Evolutionary conservation across 345 rosid species (phyloP).

Genomic region (thale cress (Arabidopsis thaliana)): TAIR10.1 NC_003076.8:1848501-1849000

Average conservation of each 20-base stretch:
- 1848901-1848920: conserved; percentile 26
- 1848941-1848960: conserved; percentile 64
- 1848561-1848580: conserved; percentile 87
- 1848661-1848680: conserved; percentile 10
- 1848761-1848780: conserved; percentile 60
- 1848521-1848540: conserved; percentile 17
- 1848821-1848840: conserved; percentile 89
- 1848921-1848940: conserved; percentile 73
- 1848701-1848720: neutral
- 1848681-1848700: conserved; percentile 25
- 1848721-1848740: conserved; percentile 24
- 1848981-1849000: conserved; percentile 97
- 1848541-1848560: conserved; percentile 39
- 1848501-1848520: neutral
- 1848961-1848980: conserved; percentile 72
- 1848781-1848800: conserved; percentile 84
- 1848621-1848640: conserved; percentile 97
- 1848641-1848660: conserved; percentile 99
- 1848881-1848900: conserved; percentile 9
- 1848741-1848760: conserved; percentile 21
- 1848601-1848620: conserved; percentile 98
- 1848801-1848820: conserved; percentile 93
- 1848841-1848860: conserved; percentile 45
- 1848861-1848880: conserved; percentile 25
- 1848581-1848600: conserved; percentile 88